Conservation (phyloP, 768 basidiomycete genomes). For the Austroboletus eburneus region DNA sequence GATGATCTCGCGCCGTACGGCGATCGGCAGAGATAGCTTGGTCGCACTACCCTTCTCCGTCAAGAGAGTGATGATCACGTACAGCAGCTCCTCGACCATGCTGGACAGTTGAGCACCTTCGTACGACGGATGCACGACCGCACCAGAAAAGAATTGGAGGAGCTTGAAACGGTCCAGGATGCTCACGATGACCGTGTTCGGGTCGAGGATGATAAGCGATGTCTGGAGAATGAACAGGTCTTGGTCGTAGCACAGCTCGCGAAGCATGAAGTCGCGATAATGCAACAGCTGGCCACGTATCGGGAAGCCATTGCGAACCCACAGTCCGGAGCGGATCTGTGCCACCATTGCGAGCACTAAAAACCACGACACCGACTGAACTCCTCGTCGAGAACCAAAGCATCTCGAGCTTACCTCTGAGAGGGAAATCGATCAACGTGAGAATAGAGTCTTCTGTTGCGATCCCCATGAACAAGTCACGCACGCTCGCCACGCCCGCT, state of each 20-base stretch:
- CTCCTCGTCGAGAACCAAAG: neutral
- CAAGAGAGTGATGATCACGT: constrained; percentile 81
- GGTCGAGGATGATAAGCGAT: constrained; percentile 73
- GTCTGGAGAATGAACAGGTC: constrained; percentile 89
- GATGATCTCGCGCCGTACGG: constrained; percentile 80
- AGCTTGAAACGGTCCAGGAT: constrained; percentile 90
- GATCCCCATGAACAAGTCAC: constrained; percentile 57
- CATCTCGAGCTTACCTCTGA: constrained; percentile 60
- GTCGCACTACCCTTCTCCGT: constrained; percentile 77
- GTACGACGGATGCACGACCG: constrained; percentile 49
- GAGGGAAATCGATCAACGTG: constrained; percentile 80
- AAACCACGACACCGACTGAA: neutral
- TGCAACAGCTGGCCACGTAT: constrained; percentile 94
- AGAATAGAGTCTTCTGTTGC: constrained; percentile 67
- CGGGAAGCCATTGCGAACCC: constrained; percentile 96
- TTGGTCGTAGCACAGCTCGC: constrained; percentile 96
- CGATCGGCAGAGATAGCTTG: constrained; percentile 56
- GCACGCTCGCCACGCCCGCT: constrained; percentile 50
- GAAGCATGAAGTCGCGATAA: constrained; percentile 93
- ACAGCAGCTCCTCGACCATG: constrained; percentile 91
- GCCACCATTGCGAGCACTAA: constrained; percentile 87
- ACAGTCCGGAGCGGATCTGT: constrained; percentile 90
- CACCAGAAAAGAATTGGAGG: constrained; percentile 71
- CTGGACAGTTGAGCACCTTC: constrained; percentile 68
- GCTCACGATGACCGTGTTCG: constrained; percentile 73